A percentile compares a stretch with the other conserved stretches of the same genome.
phyloP scores from a whole-genome alignment of 2,329 filamentous ascomycete genomes.

The Neonectria faginata region DNA sequence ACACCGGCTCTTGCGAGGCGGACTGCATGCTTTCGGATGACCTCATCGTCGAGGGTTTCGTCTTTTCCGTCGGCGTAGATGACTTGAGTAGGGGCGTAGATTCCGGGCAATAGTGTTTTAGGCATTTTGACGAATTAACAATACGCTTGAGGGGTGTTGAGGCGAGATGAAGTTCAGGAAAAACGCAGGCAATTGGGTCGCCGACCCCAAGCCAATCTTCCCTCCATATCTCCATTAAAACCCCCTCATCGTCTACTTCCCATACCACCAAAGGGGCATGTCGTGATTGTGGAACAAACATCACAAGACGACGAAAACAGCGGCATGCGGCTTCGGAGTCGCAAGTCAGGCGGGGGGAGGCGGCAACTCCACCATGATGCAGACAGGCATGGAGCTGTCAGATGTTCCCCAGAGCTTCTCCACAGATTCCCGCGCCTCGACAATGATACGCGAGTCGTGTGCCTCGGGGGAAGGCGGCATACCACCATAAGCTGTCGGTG shows the following conservation, averaged over 20 bases:
- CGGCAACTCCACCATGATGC: conserved; percentile 29
- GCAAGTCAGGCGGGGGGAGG: conserved; percentile 23
- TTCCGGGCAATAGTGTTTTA: conserved; percentile 67
- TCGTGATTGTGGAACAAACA: conserved; percentile 5
- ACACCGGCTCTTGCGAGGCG: conserved; percentile 82
- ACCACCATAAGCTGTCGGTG: not conserved
- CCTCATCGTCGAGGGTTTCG: conserved; percentile 72
- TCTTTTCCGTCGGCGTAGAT: conserved; percentile 69
- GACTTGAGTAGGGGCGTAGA: conserved; percentile 76
- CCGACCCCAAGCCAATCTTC: not conserved
- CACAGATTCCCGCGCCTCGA: conserved; percentile 11
- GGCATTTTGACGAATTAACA: conserved; percentile 24
- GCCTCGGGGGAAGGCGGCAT: conserved; percentile 29
- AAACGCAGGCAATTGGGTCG: not conserved
- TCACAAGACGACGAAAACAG: conserved; percentile 6
- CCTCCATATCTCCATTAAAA: not conserved
- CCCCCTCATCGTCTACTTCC: accelerated
- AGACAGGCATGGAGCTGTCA: not conserved
- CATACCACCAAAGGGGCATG: not conserved
- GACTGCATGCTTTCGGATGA: conserved; percentile 83
- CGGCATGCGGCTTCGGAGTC: conserved; percentile 4
- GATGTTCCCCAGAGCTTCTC: conserved; percentile 13
- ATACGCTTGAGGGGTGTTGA: not conserved
- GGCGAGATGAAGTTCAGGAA: not conserved
- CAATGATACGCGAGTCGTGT: conserved; percentile 5